Evolutionary conservation across 495 filamentous ascomycete genomes (phyloP), one percentile per base, ranked within the genome.

Genomic region (Lasiosphaeriaceae sp.): DNA sequence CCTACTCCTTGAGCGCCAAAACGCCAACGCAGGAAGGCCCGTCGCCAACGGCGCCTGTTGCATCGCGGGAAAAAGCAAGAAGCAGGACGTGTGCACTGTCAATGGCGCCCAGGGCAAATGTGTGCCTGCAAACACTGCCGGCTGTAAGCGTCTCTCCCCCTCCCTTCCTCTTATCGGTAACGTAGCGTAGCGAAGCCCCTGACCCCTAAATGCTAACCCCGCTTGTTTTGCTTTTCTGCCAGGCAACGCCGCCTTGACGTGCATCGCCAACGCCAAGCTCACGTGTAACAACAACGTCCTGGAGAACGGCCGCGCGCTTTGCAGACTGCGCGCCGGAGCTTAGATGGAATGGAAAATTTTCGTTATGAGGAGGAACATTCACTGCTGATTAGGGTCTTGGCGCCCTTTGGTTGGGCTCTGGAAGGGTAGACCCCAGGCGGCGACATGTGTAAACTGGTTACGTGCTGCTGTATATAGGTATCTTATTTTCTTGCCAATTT

Each of bases 31-130:
- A 2, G 53, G 53, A 20, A 56, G 64, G 3, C 64, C 64, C 0
- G 50, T 59, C 12, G 37, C 61, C 46, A 58, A 43, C 17, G 64
- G 64, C 8, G 41, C 46, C 0, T 66, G 61, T 58, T 66, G 64
- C 37, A 48, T 66, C 34, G 57, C 61, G 22, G 41, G 14, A 11
- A 59, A 55, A 4, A 66, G 55, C 54, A 41, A 61, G 39, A 64
- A 64, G 58, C 61, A 66, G 55, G 64, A 66, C 51, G 44, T 58
- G 12, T 66, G 61, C 50, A 56, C 24, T 2, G 56, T 62, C 19
- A 62, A 58, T 31, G 59, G 59, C 12, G 22, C 8, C 16, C 20
- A 35, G 35, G 59, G 59, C 12, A 57, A 35, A 14, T 61, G 59
- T 24, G 59, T 61, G 34, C 59, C 59, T 44, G 59, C 59, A 2